A percentile compares a stretch with the other conserved stretches of the same genome.
Conservation (phyloP, 1,139 yeast species). For the Ashbya aceris region DNA sequence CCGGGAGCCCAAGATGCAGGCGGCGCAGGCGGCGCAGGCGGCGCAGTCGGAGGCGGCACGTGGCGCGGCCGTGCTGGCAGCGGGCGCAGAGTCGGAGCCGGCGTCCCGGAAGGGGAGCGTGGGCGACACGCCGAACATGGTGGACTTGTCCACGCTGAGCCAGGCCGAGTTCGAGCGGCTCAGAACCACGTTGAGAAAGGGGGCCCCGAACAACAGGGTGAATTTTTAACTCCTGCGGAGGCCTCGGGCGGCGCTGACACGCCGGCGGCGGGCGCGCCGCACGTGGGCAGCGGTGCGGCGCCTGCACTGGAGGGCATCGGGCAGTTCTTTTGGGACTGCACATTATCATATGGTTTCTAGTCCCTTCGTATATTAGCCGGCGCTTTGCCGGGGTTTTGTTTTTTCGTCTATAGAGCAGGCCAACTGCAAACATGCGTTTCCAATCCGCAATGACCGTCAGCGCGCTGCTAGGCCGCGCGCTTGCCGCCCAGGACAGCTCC, state of each 20-base stretch:
- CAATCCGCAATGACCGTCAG: background rate
- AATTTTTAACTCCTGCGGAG: constrained; percentile 16
- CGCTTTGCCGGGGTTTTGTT: background rate
- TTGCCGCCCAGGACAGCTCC: no score
- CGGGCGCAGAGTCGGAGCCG: background rate
- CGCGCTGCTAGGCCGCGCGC: no score
- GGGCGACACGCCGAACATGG: constrained; percentile 15
- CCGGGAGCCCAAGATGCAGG: constrained; percentile 10
- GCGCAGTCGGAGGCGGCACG: constrained; percentile 1
- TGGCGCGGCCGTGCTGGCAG: background rate
- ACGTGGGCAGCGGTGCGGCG: background rate
- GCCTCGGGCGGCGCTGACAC: background rate
- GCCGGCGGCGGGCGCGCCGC: background rate
- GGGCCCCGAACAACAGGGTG: constrained; percentile 29
- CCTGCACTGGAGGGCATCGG: constrained; percentile 1
- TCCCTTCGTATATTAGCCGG: background rate
- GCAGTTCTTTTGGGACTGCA: constrained; percentile 4
- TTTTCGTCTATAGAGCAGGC: background rate
- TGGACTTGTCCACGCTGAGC: constrained; percentile 23
- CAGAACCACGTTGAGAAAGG: constrained; percentile 15
- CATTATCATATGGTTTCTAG: constrained; percentile 2
- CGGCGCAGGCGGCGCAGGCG: constrained; percentile 5
- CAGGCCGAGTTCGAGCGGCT: constrained; percentile 24
- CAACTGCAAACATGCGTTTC: background rate
- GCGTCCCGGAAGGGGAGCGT: constrained; percentile 2